These are phyloP conservation scores for Ceratocystis diversiconidia DNA, from an alignment of 2,329 filamentous ascomycete genomes.

Conservation along the genomic window DNA sequence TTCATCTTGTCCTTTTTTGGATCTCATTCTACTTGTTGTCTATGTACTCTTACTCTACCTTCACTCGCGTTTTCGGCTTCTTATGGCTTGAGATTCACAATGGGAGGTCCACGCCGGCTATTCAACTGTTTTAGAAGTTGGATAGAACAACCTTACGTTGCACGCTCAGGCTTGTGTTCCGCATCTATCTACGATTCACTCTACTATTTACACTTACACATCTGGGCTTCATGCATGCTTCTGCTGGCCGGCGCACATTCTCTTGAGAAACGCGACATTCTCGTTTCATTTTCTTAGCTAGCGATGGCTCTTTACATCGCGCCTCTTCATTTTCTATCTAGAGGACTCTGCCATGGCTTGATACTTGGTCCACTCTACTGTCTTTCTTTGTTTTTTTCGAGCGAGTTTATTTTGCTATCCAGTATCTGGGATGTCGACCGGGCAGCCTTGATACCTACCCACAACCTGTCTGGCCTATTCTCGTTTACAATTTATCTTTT, in stretches of 20 bases:
- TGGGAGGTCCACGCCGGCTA: not conserved
- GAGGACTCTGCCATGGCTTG: not conserved
- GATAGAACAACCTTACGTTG: not conserved
- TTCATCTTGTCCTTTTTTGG: not conserved
- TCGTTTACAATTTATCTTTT: constrained; percentile 19
- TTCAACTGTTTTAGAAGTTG: not conserved
- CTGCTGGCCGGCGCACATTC: not conserved
- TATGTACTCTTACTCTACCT: not conserved
- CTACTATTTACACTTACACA: not conserved
- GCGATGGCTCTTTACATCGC: not conserved
- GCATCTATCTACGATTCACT: not conserved
- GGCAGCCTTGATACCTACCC: constrained; percentile 17
- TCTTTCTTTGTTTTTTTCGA: constrained; percentile 19
- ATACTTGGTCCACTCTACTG: constrained; percentile 5
- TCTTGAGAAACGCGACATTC: constrained; percentile 12
- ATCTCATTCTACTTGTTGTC: not conserved
- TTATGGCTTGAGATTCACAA: not conserved
- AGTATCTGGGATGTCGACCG: not conserved
- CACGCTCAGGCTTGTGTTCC: not conserved
- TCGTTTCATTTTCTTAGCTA: not conserved
- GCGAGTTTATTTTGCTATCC: constrained; percentile 19
- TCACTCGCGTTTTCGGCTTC: not conserved
- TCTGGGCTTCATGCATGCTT: not conserved
- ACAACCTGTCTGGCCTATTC: not conserved
- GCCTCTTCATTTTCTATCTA: not conserved